Evolutionary conservation across 257 asterid genomes (phyloP).

Genomic region (Rubia yunnanensis): DNA sequence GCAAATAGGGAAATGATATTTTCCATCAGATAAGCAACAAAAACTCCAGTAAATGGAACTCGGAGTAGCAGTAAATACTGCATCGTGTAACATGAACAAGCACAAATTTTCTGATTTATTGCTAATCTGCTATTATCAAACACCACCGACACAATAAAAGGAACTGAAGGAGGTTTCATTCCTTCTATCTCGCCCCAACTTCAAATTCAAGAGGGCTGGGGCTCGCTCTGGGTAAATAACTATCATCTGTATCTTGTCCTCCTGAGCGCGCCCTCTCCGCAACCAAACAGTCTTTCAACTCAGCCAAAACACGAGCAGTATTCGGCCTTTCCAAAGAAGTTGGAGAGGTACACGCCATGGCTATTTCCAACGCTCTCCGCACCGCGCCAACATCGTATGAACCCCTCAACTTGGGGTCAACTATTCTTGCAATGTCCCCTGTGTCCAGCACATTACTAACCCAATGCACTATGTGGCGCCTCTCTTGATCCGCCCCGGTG

Average conservation of each 20-base stretch:
- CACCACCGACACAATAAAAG: too few species aligned
- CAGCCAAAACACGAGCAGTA: slow-evolving; percentile 27
- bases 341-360: slow-evolving; percentile 31
- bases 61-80: too few species aligned
- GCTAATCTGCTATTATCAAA: too few species aligned
- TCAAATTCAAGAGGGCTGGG: background rate
- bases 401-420: slow-evolving; percentile 26
- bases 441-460: slow-evolving; percentile 6
- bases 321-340: slow-evolving; percentile 21
- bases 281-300: slow-evolving; percentile 21
- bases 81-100: too few species aligned
- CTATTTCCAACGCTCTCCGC: slow-evolving; percentile 33
- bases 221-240: background rate
- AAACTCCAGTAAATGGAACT: too few species aligned
- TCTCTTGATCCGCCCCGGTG: slow-evolving; percentile 3
- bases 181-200: background rate
- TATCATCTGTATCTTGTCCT: background rate
- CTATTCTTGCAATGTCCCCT: slow-evolving; percentile 21
- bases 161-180: too few species aligned
- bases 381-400: slow-evolving; percentile 10
- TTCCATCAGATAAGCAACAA: too few species aligned
- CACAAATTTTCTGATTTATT: too few species aligned
- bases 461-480: slow-evolving; percentile 25
- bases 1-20: too few species aligned
- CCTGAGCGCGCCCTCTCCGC: background rate